Evolutionary conservation across 1,284 basidiomycete species (phyloP).

Genomic region (Apiotrichum mycotoxinovorans): DNA sequence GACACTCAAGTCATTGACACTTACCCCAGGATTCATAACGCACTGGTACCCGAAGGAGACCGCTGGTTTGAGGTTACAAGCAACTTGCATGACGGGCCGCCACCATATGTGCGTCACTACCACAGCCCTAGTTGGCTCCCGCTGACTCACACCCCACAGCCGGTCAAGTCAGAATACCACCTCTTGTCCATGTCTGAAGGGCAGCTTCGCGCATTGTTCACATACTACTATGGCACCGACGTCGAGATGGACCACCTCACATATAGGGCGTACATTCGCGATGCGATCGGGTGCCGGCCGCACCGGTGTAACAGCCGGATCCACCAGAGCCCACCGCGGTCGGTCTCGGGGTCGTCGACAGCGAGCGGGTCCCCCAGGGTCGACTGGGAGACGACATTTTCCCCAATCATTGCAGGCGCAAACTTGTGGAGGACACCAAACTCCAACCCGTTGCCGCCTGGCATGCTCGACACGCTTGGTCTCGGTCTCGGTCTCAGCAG

Average conservation of each 20-base stretch:
- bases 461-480: not conserved
- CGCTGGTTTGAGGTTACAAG: not conserved
- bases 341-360: not conserved
- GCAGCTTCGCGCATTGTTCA: not conserved
- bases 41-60: constrained; percentile 1
- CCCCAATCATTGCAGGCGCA: not conserved
- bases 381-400: not conserved
- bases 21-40: not conserved
- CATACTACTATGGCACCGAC: constrained; percentile 1
- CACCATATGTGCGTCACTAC: not conserved
- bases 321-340: not conserved
- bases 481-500: too few relatives aligned
- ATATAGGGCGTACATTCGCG: not conserved
- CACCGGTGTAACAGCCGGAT: not conserved
- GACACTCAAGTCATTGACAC: not conserved
- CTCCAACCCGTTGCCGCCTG: not conserved
- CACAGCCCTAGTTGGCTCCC: too few relatives aligned
- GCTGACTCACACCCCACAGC: not conserved
- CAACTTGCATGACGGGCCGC: not conserved
- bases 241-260: constrained; percentile 3
- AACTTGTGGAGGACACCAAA: not conserved
- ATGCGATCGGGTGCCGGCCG: not conserved
- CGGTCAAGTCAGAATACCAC: not conserved
- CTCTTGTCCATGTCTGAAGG: not conserved
- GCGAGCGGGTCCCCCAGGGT: not conserved